Conservation (phyloP, 2,329 filamentous ascomycete species). For the Colletotrichum noveboracense region DNA sequence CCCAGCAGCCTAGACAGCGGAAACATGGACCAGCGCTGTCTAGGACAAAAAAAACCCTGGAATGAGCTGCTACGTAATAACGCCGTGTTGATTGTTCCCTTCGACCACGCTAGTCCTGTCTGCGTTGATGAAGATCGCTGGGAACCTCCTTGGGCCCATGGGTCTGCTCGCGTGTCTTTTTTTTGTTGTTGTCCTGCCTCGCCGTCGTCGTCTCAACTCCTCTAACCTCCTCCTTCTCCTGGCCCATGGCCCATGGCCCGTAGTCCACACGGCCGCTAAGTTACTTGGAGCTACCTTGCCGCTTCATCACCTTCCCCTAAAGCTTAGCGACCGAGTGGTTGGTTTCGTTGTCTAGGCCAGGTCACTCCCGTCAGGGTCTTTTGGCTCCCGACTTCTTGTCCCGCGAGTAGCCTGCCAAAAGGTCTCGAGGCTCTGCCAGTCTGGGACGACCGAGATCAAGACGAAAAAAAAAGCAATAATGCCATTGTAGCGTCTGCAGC, state of each 20-base stretch:
- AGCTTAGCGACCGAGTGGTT: not conserved
- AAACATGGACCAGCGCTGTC: conserved; percentile 6
- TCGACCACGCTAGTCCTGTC: not conserved
- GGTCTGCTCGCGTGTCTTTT: conserved; percentile 11
- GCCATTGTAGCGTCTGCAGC: not conserved
- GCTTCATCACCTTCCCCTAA: conserved; percentile 1
- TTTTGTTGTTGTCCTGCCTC: not conserved
- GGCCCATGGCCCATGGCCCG: not conserved
- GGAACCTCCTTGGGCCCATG: not conserved
- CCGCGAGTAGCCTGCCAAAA: not conserved
- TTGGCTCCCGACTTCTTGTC: not conserved
- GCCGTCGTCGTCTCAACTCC: not conserved
- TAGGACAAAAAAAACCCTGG: conserved; percentile 10
- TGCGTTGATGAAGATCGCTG: conserved; percentile 11
- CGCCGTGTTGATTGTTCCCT: not conserved
- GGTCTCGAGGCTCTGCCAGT: not conserved
- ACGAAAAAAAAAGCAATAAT: conserved; percentile 6
- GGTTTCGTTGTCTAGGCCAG: not conserved
- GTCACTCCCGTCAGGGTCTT: not conserved
- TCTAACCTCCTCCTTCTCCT: not conserved
- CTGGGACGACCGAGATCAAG: not conserved
- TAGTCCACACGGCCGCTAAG: conserved; percentile 1
- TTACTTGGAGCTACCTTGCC: not conserved
- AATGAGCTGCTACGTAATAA: conserved; percentile 17
- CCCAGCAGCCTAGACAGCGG: not conserved